Evolutionary conservation across 2,329 filamentous ascomycete genomes (phyloP).

Genomic region (Sphaerulina populicola): DNA sequence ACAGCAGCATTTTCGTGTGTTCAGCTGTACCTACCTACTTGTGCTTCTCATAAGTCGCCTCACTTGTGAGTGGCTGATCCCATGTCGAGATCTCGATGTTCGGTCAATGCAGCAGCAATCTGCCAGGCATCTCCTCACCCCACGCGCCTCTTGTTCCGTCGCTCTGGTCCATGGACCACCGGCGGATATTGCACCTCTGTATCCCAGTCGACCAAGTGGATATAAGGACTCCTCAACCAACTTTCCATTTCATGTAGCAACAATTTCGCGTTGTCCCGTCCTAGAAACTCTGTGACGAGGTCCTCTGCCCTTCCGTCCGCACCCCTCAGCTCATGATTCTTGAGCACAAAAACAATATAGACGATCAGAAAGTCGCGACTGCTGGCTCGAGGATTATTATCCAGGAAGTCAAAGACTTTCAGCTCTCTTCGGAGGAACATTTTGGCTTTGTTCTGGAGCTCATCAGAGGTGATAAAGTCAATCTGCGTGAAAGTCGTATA

Average conservation of each 20-base stretch:
- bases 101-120: neutral
- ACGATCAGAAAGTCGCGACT: conserved; percentile 67
- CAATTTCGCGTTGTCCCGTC: conserved; percentile 60
- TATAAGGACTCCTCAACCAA: conserved; percentile 75
- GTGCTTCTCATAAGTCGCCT: neutral
- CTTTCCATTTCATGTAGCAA: conserved; percentile 78
- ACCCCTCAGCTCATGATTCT: conserved; percentile 71
- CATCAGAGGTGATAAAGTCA: conserved; percentile 54
- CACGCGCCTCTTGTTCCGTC: neutral
- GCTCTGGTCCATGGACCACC: neutral
- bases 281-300: conserved; percentile 69
- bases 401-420: conserved; percentile 69
- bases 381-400: conserved; percentile 26
- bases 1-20: neutral
- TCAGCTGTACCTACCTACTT: neutral
- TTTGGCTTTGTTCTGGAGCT: conserved; percentile 66
- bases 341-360: conserved; percentile 75
- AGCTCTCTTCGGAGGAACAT: conserved; percentile 78
- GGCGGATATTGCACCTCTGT: conserved; percentile 60
- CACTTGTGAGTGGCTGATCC: no score
- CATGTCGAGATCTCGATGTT: neutral
- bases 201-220: conserved; percentile 69
- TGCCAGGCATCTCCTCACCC: neutral
- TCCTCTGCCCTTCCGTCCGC: conserved; percentile 71
- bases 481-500: conserved; percentile 66